Evolutionary conservation across 352 stramenopile species (phyloP), one percentile per base, ranked within the genome.

Genomic region (Aphanomyces astaci): DNA sequence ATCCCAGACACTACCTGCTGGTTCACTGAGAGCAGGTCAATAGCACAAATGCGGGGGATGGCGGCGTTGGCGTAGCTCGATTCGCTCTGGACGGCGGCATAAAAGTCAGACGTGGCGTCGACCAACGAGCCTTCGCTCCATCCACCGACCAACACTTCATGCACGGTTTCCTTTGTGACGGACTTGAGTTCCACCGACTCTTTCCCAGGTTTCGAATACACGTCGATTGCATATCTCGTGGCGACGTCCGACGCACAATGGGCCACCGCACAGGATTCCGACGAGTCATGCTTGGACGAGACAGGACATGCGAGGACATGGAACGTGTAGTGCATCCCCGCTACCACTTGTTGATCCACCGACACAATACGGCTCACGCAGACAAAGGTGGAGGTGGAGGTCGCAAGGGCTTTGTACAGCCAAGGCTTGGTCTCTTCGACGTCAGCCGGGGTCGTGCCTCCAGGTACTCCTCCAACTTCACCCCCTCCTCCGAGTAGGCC

Each of bases 1-100:
- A 73, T 89, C 27, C 85, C 85, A 0, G 83, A 73, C 43, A 94
- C 85, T 40, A 88, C 79, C 56, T 94, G 79, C 75, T 80, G 76
- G 72, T 85, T 68, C 63, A 81, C 74, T 3, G 64, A 70, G 54
- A 75, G 31, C 24, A 79, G 27, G 36, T 69, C 69, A 27, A 45
- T 66, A 59, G 78, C 72, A 7, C 54, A 71, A 49, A 74, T 56
- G 10, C 52, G 70, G 10, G 45, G 52, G 5, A 28, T 51, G 24
- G 33, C 27, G 1, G 15, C 17, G 19, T 59, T 46, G 24, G 13
- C 33, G 63, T 74, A 74, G 45, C 60, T 51, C 15, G 64, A 52
- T 51, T 64, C 33, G 11, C 46, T 22, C 9, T 27, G 45, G 24
- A 64, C 19, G 19, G 33, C 64, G 7, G 48, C 46, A 51, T 63